Evolutionary conservation across 768 basidiomycete genomes (phyloP).

Genomic region (Guyanaporus albipodus): DNA sequence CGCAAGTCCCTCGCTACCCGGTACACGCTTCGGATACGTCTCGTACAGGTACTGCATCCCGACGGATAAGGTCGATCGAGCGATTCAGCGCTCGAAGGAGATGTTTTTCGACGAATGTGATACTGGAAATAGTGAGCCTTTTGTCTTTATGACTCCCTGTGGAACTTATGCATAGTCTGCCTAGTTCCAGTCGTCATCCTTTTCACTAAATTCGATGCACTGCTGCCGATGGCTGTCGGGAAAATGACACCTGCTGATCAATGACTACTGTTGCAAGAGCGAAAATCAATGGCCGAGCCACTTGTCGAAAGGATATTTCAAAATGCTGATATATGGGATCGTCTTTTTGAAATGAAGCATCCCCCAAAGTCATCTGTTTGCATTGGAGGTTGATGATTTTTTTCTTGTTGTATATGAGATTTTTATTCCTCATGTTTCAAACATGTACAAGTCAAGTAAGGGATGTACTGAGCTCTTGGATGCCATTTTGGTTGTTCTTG

Average conservation of each 20-base stretch:
- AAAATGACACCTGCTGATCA: neutral
- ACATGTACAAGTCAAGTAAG: neutral
- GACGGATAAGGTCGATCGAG: neutral
- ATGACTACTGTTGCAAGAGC: neutral
- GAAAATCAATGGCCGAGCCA: neutral
- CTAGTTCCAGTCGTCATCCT: slow-evolving; percentile 2
- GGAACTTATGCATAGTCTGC: neutral
- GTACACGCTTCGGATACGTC: too few species aligned
- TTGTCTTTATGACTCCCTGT: neutral
- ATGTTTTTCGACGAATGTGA: too few species aligned
- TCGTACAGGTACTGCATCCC: neutral
- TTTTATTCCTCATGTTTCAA: neutral
- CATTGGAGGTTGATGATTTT: neutral
- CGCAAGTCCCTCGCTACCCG: too few species aligned
- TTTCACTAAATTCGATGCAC: slow-evolving; percentile 6
- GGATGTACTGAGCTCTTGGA: neutral
- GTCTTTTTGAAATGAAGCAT: neutral
- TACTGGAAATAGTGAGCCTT: neutral
- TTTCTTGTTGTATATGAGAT: neutral
- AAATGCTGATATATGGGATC: neutral
- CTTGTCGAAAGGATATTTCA: neutral
- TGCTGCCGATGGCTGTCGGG: neutral
- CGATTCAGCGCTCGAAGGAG: neutral
- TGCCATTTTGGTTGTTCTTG: neutral
- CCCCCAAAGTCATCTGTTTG: neutral